phyloP scores from a whole-genome alignment of 1,284 basidiomycete genomes.

The Ustilago bromivora region DNA sequence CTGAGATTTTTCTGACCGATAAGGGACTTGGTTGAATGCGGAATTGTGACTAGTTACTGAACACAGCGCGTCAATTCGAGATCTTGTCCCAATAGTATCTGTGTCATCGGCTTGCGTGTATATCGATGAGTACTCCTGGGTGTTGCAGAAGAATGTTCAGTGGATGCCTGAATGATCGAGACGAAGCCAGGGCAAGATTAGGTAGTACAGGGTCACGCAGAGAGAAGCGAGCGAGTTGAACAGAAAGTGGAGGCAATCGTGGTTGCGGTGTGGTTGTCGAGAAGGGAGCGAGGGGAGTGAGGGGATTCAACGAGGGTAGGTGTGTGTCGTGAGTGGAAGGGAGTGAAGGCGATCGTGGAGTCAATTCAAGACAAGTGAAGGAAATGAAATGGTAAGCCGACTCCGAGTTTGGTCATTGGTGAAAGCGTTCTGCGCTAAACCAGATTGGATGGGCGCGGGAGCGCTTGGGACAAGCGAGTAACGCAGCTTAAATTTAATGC shows the following conservation, averaged over 20 bases:
- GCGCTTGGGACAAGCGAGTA: background rate
- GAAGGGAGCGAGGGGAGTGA: background rate
- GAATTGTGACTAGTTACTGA: background rate
- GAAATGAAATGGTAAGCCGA: background rate
- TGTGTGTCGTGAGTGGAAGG: background rate
- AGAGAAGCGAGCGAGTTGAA: too few relatives aligned
- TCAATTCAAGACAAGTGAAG: background rate
- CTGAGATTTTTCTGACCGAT: background rate
- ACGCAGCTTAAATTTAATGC: slow-evolving; percentile 7
- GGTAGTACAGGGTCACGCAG: too few relatives aligned
- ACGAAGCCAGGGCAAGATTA: too few relatives aligned
- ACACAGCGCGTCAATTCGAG: slow-evolving; percentile 13
- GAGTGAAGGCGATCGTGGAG: background rate
- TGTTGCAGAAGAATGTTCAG: background rate
- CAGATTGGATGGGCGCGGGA: background rate
- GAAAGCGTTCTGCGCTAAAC: background rate
- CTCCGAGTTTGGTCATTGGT: background rate
- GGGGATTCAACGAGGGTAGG: background rate
- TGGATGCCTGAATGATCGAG: too few relatives aligned
- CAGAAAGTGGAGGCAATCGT: background rate
- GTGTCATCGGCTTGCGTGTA: slow-evolving; percentile 13
- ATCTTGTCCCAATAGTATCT: background rate
- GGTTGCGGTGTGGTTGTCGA: background rate
- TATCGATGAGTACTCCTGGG: slow-evolving; percentile 3
- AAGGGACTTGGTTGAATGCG: background rate